Evolutionary conservation across 2,329 filamentous ascomycete species (phyloP).

Genomic region (Penicillium janthinellum): DNA sequence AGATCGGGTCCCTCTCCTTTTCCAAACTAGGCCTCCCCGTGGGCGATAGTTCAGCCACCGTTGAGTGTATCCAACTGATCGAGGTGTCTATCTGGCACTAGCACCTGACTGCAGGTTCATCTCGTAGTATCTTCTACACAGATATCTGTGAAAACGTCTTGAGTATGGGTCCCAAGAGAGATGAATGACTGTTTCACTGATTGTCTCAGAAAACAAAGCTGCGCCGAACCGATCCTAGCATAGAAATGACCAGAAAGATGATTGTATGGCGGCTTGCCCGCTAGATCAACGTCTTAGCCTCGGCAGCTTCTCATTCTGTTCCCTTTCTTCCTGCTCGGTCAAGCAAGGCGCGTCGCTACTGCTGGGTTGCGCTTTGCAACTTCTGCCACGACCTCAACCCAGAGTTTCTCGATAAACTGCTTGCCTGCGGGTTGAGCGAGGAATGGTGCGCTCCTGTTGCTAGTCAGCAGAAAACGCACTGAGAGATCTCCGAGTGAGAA

Average conservation of each 20-base stretch:
- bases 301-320: neutral
- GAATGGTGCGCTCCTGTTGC: neutral
- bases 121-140: neutral
- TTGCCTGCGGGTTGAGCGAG: neutral
- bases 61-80: neutral
- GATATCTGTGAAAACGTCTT: neutral
- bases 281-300: neutral
- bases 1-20: neutral
- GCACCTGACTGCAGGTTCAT: neutral
- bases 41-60: neutral
- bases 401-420: conserved; percentile 4
- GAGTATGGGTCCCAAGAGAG: neutral
- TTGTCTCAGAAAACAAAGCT: neutral
- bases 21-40: neutral
- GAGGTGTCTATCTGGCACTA: neutral
- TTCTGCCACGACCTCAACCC: conserved; percentile 3
- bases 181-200: neutral
- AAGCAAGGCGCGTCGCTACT: neutral
- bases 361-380: neutral
- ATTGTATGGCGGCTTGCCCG: neutral
- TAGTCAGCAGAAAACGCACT: neutral
- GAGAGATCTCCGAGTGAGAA: no score
- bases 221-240: neutral
- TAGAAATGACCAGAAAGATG: no score
- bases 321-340: neutral